Evolutionary conservation across 192 early-diverging fungal genomes (phyloP).

Genomic region (Paraglomus occultum): DNA sequence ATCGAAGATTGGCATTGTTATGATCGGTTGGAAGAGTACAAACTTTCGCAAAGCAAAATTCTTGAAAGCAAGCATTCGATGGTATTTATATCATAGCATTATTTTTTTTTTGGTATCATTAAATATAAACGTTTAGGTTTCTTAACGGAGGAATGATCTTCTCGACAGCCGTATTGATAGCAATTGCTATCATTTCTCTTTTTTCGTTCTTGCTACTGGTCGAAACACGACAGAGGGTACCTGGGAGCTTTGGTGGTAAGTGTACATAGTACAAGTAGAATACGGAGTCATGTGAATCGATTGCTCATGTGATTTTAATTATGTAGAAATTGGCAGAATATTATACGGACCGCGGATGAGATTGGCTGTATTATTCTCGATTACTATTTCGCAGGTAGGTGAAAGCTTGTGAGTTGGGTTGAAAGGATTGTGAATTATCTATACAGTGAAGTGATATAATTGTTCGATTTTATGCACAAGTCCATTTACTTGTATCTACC

Average conservation of each 20-base stretch:
- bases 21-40: not conserved
- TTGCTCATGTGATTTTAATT: not conserved
- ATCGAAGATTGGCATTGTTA: too few relatives aligned
- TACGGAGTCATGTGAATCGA: not conserved
- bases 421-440: not conserved
- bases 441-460: not conserved
- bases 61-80: too few relatives aligned
- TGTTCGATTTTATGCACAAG: not conserved
- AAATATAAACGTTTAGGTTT: constrained; percentile 47
- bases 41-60: not conserved
- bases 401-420: constrained; percentile 31
- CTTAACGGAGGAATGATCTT: constrained; percentile 75
- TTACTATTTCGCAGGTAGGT: constrained; percentile 73
- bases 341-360: constrained; percentile 70
- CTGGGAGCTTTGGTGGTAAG: constrained; percentile 73
- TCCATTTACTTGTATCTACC: too few relatives aligned
- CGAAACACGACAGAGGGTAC: constrained; percentile 61
- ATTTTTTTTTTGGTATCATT: constrained; percentile 7
- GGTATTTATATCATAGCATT: not conserved
- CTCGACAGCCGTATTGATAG: constrained; percentile 61
- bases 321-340: constrained; percentile 46
- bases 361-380: constrained; percentile 64
- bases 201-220: constrained; percentile 71
- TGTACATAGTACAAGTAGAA: not conserved
- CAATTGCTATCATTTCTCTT: constrained; percentile 65